Evolutionary conservation across 106 monocot species (phyloP), one percentile per base, ranked within the genome.

Genomic region (Iris macrosiphon): DNA sequence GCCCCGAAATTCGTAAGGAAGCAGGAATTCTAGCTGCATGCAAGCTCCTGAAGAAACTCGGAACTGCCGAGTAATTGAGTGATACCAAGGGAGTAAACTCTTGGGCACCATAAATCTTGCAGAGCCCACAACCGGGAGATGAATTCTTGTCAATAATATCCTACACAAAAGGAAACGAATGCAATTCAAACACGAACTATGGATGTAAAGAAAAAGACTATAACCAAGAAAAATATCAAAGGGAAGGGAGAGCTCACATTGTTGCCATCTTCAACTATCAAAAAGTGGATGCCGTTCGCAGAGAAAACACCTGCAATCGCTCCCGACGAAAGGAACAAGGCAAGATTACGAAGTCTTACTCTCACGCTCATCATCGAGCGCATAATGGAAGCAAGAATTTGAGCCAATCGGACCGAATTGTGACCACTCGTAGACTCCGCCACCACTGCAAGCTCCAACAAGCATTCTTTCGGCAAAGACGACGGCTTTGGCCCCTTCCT

Each of bases 21-120:
- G 49, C 23, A 40, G 78, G 60, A 69, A 53, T 29, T 32, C 65
- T 26, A 4, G 18, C 34, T 20, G 65, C 45, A 60, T 91, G 69
- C 69, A 87, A 76, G 40, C 60, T 70, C 59, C 29, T 67, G 37
- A 98, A 98, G 62, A 78, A 87, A 15, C 52, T 78, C 14, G 90
- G 90, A 45, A 90, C 63, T 8, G 83, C 63, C 49, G 61, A 57
- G 39, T 83, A 91, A 68, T 75, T 66, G 46, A 91, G 35, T 6
- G 75, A 80, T 15, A 96, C 22, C 25, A 75, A 17, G 4, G 86
- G 83, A 26, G 63, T 31, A 38, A 23, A 70, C 41, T 69, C 33
- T 6, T 26, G 43, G 19, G 66, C 41, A 61, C 75, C 76, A 62
- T 70, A 47, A 64, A 90, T 67, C 59, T 60, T 64, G 46, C 86